These are phyloP conservation scores for Rhizomucor miehei DNA, from an alignment of 371 early-diverging fungal genomes.

Conservation along the genomic window DNA sequence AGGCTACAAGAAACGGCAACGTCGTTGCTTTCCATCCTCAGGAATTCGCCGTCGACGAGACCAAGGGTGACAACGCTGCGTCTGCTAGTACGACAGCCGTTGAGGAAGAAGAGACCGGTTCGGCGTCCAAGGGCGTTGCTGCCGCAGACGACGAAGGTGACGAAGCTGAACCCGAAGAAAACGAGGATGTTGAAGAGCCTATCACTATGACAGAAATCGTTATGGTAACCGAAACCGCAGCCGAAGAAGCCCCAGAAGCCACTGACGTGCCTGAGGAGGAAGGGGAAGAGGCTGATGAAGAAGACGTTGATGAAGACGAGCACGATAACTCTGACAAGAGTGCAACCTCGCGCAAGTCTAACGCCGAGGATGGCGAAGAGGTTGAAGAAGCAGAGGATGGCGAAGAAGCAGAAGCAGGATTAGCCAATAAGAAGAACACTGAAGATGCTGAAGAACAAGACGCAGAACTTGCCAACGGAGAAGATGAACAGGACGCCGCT, in stretches of 20 bases:
- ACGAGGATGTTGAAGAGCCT: conserved; percentile 16
- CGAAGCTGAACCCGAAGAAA: conserved; percentile 10
- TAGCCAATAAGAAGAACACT: not conserved
- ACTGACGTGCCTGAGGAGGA: conserved; percentile 9
- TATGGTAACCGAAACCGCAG: not conserved
- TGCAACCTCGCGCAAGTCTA: not conserved
- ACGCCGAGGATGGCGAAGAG: conserved; percentile 4
- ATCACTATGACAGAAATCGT: conserved; percentile 2
- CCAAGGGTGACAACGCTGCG: not conserved
- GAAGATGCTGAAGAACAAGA: not conserved
- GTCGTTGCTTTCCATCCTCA: not conserved
- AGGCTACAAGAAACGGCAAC: conserved; percentile 2
- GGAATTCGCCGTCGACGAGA: not conserved
- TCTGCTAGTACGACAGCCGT: not conserved
- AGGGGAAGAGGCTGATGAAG: conserved; percentile 13
- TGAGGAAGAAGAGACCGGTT: not conserved
- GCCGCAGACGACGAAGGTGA: conserved; percentile 1
- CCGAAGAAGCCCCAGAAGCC: not conserved
- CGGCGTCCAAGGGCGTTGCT: too few species aligned
- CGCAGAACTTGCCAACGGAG: not conserved
- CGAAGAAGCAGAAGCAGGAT: not conserved
- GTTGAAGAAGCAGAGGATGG: conserved; percentile 4
- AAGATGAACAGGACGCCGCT: not conserved
- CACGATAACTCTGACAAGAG: conserved; percentile 5
- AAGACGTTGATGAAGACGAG: conserved; percentile 18